Percentiles rank a stretch among this genome's conserved stretches.
Evolutionary conservation across 805 yeast species (phyloP).

Genomic region (Suhomyces canberraensis): DNA sequence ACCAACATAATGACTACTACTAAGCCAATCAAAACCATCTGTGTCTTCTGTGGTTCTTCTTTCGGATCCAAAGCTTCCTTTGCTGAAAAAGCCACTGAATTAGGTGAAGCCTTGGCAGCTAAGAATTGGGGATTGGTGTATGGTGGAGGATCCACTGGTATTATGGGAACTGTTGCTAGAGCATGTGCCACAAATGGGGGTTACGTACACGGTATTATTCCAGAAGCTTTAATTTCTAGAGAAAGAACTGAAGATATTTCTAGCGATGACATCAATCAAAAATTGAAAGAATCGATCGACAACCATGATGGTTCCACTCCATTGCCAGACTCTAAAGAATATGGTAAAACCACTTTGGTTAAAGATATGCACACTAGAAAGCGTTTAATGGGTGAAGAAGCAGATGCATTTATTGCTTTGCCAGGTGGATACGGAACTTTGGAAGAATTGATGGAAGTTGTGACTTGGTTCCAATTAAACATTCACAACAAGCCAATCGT

Average conservation of each 20-base stretch:
- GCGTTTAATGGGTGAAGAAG: conserved; percentile 79
- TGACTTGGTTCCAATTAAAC: conserved; percentile 88
- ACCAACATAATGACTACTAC: conserved; percentile 25
- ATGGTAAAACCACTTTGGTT: conserved; percentile 79
- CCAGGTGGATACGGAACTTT: conserved; percentile 93
- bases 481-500: conserved; percentile 82
- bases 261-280: conserved; percentile 41
- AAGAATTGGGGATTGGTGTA: conserved; percentile 74
- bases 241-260: conserved; percentile 49
- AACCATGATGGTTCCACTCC: conserved; percentile 67
- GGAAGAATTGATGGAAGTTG: conserved; percentile 86
- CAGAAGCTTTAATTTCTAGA: conserved; percentile 72
- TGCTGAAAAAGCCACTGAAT: conserved; percentile 50
- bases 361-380: conserved; percentile 89
- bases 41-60: conserved; percentile 87
- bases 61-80: conserved; percentile 55
- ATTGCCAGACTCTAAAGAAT: conserved; percentile 53
- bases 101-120: conserved; percentile 58
- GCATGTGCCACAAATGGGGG: conserved; percentile 58
- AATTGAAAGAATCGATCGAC: conserved; percentile 50
- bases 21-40: conserved; percentile 46
- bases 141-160: conserved; percentile 87
- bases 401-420: conserved; percentile 83
- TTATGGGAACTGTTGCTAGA: conserved; percentile 76
- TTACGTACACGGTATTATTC: conserved; percentile 80